Evolutionary conservation across 2,329 filamentous ascomycete species (phyloP).

Genomic region (Pleoardoris graminearum): DNA sequence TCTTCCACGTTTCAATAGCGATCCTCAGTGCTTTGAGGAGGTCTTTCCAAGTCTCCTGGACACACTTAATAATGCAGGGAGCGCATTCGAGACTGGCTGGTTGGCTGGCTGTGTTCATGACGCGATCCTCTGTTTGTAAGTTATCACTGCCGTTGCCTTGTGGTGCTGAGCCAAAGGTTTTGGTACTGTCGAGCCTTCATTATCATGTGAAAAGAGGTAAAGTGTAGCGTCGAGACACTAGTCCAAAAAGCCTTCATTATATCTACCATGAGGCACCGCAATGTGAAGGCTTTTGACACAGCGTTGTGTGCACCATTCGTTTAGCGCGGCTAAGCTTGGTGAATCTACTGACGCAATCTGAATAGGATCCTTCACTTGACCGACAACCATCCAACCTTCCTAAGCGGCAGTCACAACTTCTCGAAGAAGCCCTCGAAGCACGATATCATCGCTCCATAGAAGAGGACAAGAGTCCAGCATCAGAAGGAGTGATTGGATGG

Average conservation of each 20-base stretch:
- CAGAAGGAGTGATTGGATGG: neutral
- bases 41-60: constrained; percentile 8
- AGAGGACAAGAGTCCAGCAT: neutral
- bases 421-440: neutral
- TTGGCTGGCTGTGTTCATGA: constrained; percentile 9
- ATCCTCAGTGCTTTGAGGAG: neutral
- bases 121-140: constrained; percentile 4
- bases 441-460: neutral
- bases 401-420: neutral
- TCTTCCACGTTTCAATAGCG: neutral
- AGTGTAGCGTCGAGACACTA: no score
- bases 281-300: no score
- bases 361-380: neutral
- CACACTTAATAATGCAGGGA: neutral
- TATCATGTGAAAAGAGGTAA: no score
- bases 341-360: neutral
- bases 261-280: no score
- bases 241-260: no score
- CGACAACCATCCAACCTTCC: neutral
- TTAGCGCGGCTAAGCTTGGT: neutral
- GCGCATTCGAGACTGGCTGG: constrained; percentile 7
- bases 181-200: no score
- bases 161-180: neutral
- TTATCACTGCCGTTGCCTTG: neutral
- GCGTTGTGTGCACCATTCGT: no score